A percentile compares a stretch with the other conserved stretches of the same genome.
These are phyloP conservation scores for Piper betle DNA, from an alignment of 164 flowering plant genomes.

Conservation along the genomic window DNA sequence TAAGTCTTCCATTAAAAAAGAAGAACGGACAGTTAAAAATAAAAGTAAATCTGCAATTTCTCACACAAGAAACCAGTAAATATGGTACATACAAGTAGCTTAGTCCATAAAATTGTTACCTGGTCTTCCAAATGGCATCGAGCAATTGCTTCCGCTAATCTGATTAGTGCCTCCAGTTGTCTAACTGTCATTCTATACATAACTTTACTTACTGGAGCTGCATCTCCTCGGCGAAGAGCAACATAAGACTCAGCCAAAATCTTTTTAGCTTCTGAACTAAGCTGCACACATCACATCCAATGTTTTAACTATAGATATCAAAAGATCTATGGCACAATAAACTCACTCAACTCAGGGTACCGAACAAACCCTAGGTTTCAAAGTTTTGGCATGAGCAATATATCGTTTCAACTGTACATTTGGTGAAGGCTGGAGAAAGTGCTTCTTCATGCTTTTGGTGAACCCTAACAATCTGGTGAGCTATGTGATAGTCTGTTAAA, in stretches of 20 bases:
- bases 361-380: conserved; percentile 70
- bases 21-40: no score
- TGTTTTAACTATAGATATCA: neutral
- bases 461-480: conserved; percentile 89
- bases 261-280: conserved; percentile 62
- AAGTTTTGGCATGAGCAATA: conserved; percentile 79
- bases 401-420: conserved; percentile 83
- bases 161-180: conserved; percentile 88
- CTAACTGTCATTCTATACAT: conserved; percentile 97
- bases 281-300: conserved; percentile 26
- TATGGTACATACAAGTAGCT: neutral
- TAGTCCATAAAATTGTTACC: conserved; percentile 20
- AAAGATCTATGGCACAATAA: neutral
- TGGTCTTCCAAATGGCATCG: conserved; percentile 60
- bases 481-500: conserved; percentile 84
- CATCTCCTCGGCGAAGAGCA: conserved; percentile 78
- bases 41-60: neutral
- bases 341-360: neutral
- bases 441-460: conserved; percentile 92
- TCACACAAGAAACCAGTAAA: no score
- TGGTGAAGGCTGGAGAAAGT: conserved; percentile 66
- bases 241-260: conserved; percentile 90
- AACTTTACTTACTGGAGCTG: conserved; percentile 86
- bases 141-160: conserved; percentile 91
- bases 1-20: no score